Evolutionary conservation across 306 rosid genomes (phyloP).

Genomic region (Spatholobus suberectus): DNA sequence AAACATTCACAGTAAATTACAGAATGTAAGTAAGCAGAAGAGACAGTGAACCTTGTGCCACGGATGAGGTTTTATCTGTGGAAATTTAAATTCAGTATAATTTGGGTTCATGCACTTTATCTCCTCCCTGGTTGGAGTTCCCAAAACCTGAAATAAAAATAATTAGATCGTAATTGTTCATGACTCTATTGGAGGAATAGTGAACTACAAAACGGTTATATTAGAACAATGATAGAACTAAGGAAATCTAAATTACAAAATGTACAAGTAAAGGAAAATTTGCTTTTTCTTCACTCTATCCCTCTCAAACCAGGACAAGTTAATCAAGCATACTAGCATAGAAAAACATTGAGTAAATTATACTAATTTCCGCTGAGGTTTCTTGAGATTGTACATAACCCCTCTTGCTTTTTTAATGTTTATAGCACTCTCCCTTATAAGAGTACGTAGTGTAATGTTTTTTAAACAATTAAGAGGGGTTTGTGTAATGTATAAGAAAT

Average conservation of each 20-base stretch:
- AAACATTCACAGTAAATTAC: slow-evolving; percentile 22
- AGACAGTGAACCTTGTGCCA: slow-evolving; percentile 87
- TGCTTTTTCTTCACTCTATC: slow-evolving; percentile 20
- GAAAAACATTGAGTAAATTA: too few relatives aligned
- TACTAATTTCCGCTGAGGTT: too few relatives aligned
- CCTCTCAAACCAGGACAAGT: slow-evolving; percentile 30
- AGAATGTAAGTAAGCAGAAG: slow-evolving; percentile 28
- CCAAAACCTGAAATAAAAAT: slow-evolving; percentile 75
- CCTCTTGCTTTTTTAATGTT: too few relatives aligned
- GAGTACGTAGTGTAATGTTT: too few relatives aligned
- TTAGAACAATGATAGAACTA: slow-evolving; percentile 31
- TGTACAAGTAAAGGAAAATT: not conserved
- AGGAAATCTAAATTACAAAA: slow-evolving; percentile 16
- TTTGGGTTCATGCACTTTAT: slow-evolving; percentile 99
- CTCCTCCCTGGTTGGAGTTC: slow-evolving; percentile 99
- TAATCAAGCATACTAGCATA: slow-evolving; percentile 28
- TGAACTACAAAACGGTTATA: not conserved
- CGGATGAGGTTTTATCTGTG: slow-evolving; percentile 99
- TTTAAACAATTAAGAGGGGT: too few relatives aligned
- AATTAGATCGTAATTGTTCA: not conserved
- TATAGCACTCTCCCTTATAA: too few relatives aligned
- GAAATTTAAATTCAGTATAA: slow-evolving; percentile 95
- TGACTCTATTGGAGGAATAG: not conserved
- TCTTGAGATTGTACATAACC: too few relatives aligned
- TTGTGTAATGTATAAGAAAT: too few relatives aligned